Percentiles rank a stretch among this genome's conserved stretches.
phyloP scores from a whole-genome alignment of 805 yeast genomes.

The Wickerhamiella kurtzmanii region DNA sequence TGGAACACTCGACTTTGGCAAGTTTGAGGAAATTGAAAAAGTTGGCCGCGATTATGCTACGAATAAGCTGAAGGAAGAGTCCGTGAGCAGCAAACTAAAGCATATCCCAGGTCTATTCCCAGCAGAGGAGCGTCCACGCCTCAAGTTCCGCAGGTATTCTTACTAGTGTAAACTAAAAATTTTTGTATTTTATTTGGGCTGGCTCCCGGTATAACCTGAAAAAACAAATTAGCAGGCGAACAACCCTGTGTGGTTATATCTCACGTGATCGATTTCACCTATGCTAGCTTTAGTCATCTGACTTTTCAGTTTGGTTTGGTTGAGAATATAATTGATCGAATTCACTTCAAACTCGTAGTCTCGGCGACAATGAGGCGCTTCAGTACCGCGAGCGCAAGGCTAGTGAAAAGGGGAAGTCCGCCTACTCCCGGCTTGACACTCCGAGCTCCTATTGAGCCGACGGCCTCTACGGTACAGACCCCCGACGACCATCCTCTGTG shows the following conservation, averaged over 20 bases:
- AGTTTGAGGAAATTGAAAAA: conserved; percentile 75
- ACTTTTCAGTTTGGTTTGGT: neutral
- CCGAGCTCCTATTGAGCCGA: conserved; percentile 76
- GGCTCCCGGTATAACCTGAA: neutral
- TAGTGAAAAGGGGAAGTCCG: neutral
- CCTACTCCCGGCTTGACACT: conserved; percentile 32
- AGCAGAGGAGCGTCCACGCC: conserved; percentile 14
- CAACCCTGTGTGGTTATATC: too few relatives aligned
- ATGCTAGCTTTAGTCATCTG: neutral
- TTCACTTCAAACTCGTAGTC: neutral
- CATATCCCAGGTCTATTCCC: conserved; percentile 40
- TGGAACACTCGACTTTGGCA: conserved; percentile 84
- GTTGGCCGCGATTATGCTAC: conserved; percentile 72
- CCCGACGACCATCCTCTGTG: conserved; percentile 85
- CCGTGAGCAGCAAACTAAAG: conserved; percentile 43
- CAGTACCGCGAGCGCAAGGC: neutral
- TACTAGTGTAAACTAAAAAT: neutral
- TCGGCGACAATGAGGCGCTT: neutral
- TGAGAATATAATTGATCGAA: neutral
- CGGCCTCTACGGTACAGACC: conserved; percentile 55
- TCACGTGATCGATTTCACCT: neutral
- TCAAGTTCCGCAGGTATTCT: conserved; percentile 10
- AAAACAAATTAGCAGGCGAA: too few relatives aligned
- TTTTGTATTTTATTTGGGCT: neutral
- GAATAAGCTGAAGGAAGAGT: conserved; percentile 38